A percentile compares a stretch with the other conserved stretches of the same genome.
These are phyloP conservation scores for Pestalotiopsis fici DNA, from an alignment of 2,329 filamentous ascomycete genomes.

Conservation along the genomic window DNA sequence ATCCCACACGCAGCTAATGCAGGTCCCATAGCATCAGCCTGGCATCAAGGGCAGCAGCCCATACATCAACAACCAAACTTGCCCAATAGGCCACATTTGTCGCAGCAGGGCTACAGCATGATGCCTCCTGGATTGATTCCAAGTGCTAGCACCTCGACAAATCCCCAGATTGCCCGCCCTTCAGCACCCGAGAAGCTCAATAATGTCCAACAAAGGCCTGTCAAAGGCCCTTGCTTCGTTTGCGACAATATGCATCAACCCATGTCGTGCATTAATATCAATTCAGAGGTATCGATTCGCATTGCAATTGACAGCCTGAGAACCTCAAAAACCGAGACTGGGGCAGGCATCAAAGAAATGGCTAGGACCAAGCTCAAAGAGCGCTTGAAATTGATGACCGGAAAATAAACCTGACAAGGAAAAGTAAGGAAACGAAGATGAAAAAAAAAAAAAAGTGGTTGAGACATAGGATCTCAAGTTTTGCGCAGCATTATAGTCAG, in stretches of 20 bases:
- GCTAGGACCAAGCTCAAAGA: background rate
- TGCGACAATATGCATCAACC: slow-evolving; percentile 16
- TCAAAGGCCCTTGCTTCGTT: slow-evolving; percentile 17
- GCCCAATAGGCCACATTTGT: background rate
- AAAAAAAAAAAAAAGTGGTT: background rate
- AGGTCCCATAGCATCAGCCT: background rate
- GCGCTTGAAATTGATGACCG: background rate
- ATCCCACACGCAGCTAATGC: background rate
- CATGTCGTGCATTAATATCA: slow-evolving; percentile 22
- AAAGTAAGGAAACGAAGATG: background rate
- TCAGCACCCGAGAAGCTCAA: background rate
- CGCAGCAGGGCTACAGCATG: background rate
- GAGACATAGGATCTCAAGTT: background rate
- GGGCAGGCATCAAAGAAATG: background rate
- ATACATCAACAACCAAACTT: background rate
- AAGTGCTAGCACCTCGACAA: background rate
- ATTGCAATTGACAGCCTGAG: slow-evolving; percentile 29
- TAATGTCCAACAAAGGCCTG: background rate
- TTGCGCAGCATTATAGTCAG: background rate
- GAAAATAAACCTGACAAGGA: background rate
- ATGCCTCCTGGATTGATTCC: background rate
- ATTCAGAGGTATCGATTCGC: slow-evolving; percentile 26
- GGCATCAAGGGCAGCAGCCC: background rate
- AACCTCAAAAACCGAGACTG: slow-evolving; percentile 3
- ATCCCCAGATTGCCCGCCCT: background rate